Evolutionary conservation across 495 filamentous ascomycete genomes (phyloP).

Genomic region (Chaetomium cochliodes): DNA sequence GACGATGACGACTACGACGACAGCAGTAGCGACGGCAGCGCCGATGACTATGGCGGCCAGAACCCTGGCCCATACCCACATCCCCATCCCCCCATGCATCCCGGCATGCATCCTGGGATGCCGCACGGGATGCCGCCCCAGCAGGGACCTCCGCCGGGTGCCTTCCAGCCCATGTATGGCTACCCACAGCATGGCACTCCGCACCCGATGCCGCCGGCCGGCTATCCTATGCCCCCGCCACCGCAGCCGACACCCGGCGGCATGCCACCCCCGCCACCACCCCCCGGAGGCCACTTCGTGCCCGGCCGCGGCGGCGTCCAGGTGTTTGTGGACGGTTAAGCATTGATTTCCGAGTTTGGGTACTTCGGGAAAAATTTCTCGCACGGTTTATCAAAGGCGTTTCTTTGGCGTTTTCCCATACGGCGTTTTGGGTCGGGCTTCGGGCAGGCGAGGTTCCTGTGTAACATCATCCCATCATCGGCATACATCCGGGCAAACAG

Average conservation of each 20-base stretch:
- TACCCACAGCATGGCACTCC: conserved; percentile 4
- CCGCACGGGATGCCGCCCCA: conserved; percentile 8
- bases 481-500: conserved; percentile 1
- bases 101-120: conserved; percentile 17
- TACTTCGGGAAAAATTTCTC: too few relatives aligned
- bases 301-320: conserved; percentile 12
- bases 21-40: conserved; percentile 20
- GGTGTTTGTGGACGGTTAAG: conserved; percentile 16
- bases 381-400: conserved; percentile 10
- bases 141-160: conserved; percentile 17
- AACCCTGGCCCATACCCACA: conserved; percentile 6
- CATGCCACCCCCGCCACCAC: conserved; percentile 5
- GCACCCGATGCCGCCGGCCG: background rate
- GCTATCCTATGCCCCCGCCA: conserved; percentile 6
- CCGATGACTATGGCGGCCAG: conserved; percentile 4
- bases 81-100: background rate
- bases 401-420: background rate
- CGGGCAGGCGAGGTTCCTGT: background rate
- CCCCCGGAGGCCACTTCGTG: conserved; percentile 15
- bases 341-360: too few relatives aligned
- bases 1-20: conserved; percentile 19
- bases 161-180: conserved; percentile 23
- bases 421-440: background rate
- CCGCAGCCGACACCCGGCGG: conserved; percentile 7
- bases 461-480: conserved; percentile 4